A percentile compares a stretch with the other conserved stretches of the same genome.
These are phyloP conservation scores for Pichia kudriavzevii DNA, from an alignment of 1,139 yeast genomes.

Conservation along the genomic window DNA sequence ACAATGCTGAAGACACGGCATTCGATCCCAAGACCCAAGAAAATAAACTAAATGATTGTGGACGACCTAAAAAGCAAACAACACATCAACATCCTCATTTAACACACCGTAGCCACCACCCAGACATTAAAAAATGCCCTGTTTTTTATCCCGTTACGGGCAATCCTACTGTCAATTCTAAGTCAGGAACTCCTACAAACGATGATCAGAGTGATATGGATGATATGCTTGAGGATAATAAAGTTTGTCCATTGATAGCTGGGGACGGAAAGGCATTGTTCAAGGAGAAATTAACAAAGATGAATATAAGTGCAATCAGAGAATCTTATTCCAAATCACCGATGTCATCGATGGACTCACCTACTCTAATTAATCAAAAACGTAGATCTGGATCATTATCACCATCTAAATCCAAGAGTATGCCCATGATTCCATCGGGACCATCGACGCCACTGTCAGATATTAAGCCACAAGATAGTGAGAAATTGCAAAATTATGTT, in stretches of 20 bases:
- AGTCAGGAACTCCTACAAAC: neutral
- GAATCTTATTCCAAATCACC: constrained; percentile 15
- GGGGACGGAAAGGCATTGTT: constrained; percentile 31
- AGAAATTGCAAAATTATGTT: constrained; percentile 14
- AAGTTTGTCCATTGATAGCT: constrained; percentile 35
- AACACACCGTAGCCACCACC: neutral
- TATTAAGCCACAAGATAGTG: constrained; percentile 15
- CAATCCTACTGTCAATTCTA: neutral
- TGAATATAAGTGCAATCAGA: constrained; percentile 26
- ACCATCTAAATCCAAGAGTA: constrained; percentile 8
- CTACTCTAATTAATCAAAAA: constrained; percentile 1
- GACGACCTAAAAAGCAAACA: constrained; percentile 2
- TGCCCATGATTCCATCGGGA: constrained; percentile 9
- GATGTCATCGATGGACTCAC: too few species aligned
- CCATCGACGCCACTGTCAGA: constrained; percentile 18
- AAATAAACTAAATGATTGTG: too few species aligned
- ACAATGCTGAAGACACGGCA: neutral
- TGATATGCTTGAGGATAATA: constrained; percentile 26
- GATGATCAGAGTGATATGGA: constrained; percentile 18
- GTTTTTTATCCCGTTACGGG: constrained; percentile 21
- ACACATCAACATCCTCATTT: neutral
- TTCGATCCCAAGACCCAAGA: too few species aligned
- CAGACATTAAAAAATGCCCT: constrained; percentile 21
- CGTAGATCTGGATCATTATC: constrained; percentile 1
- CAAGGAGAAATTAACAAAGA: constrained; percentile 27